A percentile compares a stretch with the other conserved stretches of the same genome.
These are phyloP conservation scores for Mucor lusitanicus DNA, from an alignment of 371 early-diverging fungal species.

Conservation along the genomic window DNA sequence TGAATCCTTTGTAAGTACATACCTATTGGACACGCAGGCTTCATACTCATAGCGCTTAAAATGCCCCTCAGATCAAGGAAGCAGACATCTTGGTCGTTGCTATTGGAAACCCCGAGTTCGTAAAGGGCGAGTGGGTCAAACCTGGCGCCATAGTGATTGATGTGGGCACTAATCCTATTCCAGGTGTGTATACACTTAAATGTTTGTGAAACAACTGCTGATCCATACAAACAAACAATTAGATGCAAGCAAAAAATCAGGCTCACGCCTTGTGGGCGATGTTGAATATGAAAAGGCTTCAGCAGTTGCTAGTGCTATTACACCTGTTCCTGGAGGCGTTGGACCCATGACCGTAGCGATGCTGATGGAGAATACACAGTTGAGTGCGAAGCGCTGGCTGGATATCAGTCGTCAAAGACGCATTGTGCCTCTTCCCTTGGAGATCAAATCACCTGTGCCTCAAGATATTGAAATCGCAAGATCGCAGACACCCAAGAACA, in stretches of 20 bases:
- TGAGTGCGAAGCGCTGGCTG: conserved; percentile 74
- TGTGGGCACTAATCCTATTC: conserved; percentile 88
- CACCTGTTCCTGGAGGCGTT: conserved; percentile 96
- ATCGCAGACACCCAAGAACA: conserved; percentile 83
- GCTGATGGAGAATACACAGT: conserved; percentile 83
- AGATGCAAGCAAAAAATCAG: conserved; percentile 84
- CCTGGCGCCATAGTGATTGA: conserved; percentile 91
- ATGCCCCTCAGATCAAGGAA: conserved; percentile 43
- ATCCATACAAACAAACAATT: neutral
- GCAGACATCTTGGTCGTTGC: conserved; percentile 94
- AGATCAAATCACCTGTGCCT: conserved; percentile 80
- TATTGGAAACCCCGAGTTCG: conserved; percentile 74
- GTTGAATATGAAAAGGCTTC: conserved; percentile 77
- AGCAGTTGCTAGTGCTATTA: conserved; percentile 74
- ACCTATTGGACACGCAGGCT: neutral
- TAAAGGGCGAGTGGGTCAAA: conserved; percentile 91
- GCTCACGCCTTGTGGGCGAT: conserved; percentile 90
- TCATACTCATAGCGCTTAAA: neutral
- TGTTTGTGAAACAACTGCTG: neutral
- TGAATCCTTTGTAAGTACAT: conserved; percentile 57
- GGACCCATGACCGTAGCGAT: conserved; percentile 98
- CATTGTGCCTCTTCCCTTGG: conserved; percentile 65
- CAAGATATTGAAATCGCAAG: conserved; percentile 92
- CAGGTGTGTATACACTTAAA: conserved; percentile 14
- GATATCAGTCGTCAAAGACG: conserved; percentile 52